Conservation (phyloP, 257 asterid genomes). For the Solanum paucissectum region DNA sequence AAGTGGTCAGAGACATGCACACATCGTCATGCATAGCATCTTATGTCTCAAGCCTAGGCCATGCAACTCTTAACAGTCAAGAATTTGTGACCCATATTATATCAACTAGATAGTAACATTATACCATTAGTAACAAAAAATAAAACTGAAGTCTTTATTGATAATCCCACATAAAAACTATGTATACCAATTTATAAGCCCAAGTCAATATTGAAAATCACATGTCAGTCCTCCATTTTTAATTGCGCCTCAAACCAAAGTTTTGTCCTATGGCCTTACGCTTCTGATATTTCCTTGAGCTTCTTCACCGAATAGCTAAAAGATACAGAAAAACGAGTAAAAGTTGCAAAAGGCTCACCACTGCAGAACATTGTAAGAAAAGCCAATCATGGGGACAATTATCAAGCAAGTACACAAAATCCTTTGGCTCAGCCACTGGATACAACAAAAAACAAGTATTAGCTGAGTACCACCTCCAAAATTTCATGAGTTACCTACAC, state of each 20-base stretch:
- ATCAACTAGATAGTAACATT: background rate
- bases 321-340: background rate
- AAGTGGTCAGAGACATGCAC: background rate
- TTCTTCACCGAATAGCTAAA: background rate
- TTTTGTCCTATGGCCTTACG: background rate
- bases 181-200: background rate
- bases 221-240: background rate
- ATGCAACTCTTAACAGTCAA: background rate
- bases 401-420: constrained; percentile 69
- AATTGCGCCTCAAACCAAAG: background rate
- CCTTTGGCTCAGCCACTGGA: constrained; percentile 87
- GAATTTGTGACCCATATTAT: background rate
- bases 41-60: background rate
- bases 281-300: background rate
- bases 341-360: constrained; percentile 43
- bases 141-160: background rate
- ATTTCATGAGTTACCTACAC: background rate
- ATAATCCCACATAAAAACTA: background rate
- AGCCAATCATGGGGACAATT: constrained; percentile 98
- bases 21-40: background rate
- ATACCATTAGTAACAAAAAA: background rate
- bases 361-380: constrained; percentile 85
- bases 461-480: background rate
- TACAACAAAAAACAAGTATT: constrained; percentile 1
- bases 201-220: background rate